A percentile compares a stretch with the other conserved stretches of the same genome.
Conservation (phyloP, 352 stramenopile species). For the Globisporangium lucens region DNA sequence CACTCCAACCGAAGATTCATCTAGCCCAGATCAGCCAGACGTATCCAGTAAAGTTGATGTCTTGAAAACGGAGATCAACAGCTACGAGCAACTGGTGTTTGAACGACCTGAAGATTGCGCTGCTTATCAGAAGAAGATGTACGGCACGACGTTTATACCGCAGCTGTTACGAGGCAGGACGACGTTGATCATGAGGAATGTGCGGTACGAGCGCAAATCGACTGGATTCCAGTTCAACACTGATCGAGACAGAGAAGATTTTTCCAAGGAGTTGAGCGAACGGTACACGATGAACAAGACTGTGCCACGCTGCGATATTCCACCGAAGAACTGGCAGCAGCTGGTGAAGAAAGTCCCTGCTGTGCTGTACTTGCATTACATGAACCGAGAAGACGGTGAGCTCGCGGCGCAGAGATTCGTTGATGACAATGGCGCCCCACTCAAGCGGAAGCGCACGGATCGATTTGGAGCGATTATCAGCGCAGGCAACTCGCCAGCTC, state of each 20-base stretch:
- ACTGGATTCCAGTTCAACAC: conserved; percentile 60
- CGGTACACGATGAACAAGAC: conserved; percentile 51
- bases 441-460: conserved; percentile 36
- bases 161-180: conserved; percentile 35
- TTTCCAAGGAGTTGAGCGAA: conserved; percentile 36
- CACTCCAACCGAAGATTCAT: background rate
- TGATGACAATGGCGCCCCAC: conserved; percentile 36
- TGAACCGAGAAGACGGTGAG: conserved; percentile 49
- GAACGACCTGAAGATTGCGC: conserved; percentile 33
- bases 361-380: conserved; percentile 47
- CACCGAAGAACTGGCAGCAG: conserved; percentile 52
- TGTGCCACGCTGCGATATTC: conserved; percentile 47
- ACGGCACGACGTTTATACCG: conserved; percentile 50
- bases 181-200: conserved; percentile 45
- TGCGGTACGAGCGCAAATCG: conserved; percentile 52
- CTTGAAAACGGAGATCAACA: conserved; percentile 18
- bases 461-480: conserved; percentile 37
- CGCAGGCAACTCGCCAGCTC: conserved; percentile 20
- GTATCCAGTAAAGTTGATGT: background rate
- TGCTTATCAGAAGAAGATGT: conserved; percentile 50
- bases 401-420: conserved; percentile 33
- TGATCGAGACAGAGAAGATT: conserved; percentile 54
- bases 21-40: background rate
- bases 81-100: conserved; percentile 46
- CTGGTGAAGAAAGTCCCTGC: conserved; percentile 32